Conservation (phyloP, 768 basidiomycete genomes). For the Neoboletus subvelutipes region DNA sequence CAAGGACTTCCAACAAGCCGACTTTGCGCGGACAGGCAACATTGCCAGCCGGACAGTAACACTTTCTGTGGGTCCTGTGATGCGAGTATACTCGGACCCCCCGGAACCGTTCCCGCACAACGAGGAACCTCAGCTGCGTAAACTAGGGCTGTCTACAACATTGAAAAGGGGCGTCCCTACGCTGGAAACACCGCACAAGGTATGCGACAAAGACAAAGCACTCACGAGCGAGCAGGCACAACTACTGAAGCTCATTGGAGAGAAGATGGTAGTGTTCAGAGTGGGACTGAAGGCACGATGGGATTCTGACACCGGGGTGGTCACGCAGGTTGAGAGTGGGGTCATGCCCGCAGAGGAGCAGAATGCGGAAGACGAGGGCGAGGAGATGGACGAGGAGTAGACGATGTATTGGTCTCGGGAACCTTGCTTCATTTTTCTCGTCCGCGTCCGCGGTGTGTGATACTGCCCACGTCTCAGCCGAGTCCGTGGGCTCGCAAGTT, state of each 20-base stretch:
- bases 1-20: constrained; percentile 80
- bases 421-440: not conserved
- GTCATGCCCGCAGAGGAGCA: constrained; percentile 37
- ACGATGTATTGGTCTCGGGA: not conserved
- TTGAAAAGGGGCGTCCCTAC: constrained; percentile 89
- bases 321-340: constrained; percentile 55
- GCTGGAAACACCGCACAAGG: constrained; percentile 70
- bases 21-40: constrained; percentile 91
- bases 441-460: not conserved
- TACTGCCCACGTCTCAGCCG: too few relatives aligned
- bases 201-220: constrained; percentile 81
- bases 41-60: constrained; percentile 68
- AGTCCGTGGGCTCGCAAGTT: not conserved
- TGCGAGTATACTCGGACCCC: constrained; percentile 76
- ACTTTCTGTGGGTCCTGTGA: constrained; percentile 81
- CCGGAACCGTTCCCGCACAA: constrained; percentile 94
- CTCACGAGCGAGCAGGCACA: constrained; percentile 89
- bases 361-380: constrained; percentile 38
- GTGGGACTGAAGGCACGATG: constrained; percentile 71
- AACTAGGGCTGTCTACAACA: constrained; percentile 82
- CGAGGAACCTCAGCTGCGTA: constrained; percentile 94
- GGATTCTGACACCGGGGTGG: constrained; percentile 66
- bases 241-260: constrained; percentile 86
- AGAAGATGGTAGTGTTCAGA: constrained; percentile 84
- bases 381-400: constrained; percentile 53